Evolutionary conservation across 768 basidiomycete genomes (phyloP).

Genomic region (Pleurotus citrinopileatus): DNA sequence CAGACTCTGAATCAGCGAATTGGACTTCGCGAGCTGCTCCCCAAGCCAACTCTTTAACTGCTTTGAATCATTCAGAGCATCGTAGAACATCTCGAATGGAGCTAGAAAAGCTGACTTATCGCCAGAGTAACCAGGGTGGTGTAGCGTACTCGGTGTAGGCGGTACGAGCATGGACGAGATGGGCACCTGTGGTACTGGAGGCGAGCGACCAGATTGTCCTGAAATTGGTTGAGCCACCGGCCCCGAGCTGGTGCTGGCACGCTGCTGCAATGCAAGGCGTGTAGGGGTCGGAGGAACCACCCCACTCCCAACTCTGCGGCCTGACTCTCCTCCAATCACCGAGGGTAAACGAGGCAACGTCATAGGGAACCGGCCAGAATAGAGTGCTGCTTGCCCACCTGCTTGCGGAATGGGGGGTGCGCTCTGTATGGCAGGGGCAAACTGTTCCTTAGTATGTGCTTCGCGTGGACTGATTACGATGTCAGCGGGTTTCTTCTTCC

Average conservation of each 20-base stretch:
- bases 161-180: constrained; percentile 66
- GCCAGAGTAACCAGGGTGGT: constrained; percentile 54
- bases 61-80: constrained; percentile 76
- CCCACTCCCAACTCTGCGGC: constrained; percentile 48
- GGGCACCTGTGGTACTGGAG: constrained; percentile 61
- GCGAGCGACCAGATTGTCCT: constrained; percentile 38
- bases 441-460: constrained; percentile 46
- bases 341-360: constrained; percentile 63
- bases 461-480: constrained; percentile 75
- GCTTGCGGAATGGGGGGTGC: constrained; percentile 67
- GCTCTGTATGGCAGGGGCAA: constrained; percentile 71
- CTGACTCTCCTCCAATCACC: constrained; percentile 39
- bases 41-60: constrained; percentile 75
- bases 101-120: constrained; percentile 78
- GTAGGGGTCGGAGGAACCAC: constrained; percentile 76
- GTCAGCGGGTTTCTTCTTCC: constrained; percentile 74
- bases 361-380: constrained; percentile 53
- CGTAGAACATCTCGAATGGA: constrained; percentile 83
- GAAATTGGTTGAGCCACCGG: constrained; percentile 15
- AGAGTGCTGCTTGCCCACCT: constrained; percentile 34
- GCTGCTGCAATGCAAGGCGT: constrained; percentile 49
- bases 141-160: constrained; percentile 65
- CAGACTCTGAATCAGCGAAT: constrained; percentile 47
- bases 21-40: constrained; percentile 69
- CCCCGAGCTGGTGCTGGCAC: constrained; percentile 11